A percentile compares a stretch with the other conserved stretches of the same genome.
Conservation (phyloP, 2,329 filamentous ascomycete genomes). For the Colletotrichum lindemuthianum region DNA sequence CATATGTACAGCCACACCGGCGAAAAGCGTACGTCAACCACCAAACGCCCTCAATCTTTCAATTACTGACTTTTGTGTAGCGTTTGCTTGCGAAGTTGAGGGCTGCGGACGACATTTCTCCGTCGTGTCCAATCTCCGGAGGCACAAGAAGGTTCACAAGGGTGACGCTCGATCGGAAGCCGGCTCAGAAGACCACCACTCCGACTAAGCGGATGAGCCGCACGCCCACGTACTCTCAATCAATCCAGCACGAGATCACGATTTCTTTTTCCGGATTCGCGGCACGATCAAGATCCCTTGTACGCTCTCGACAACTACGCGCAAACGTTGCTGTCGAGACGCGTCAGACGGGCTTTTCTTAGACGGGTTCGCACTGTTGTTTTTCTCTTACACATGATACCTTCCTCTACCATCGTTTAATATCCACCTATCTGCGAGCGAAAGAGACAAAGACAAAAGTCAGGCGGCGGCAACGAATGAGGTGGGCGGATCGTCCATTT, state of each 20-base stretch:
- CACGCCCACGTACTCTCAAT: not conserved
- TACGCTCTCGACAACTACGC: slow-evolving; percentile 21
- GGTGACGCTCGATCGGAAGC: slow-evolving; percentile 73
- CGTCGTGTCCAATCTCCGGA: slow-evolving; percentile 92
- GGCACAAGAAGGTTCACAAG: slow-evolving; percentile 97
- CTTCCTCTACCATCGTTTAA: slow-evolving; percentile 37
- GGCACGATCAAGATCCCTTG: slow-evolving; percentile 32
- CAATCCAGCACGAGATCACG: slow-evolving; percentile 32
- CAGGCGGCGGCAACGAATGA: slow-evolving; percentile 18
- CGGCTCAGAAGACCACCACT: slow-evolving; percentile 71
- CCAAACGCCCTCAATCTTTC: not conserved
- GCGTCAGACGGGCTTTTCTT: slow-evolving; percentile 14
- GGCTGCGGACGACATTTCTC: slow-evolving; percentile 97
- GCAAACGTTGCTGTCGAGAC: slow-evolving; percentile 1
- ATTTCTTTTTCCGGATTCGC: slow-evolving; percentile 31
- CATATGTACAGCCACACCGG: slow-evolving; percentile 99
- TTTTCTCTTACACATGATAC: slow-evolving; percentile 24
- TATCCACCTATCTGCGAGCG: slow-evolving; percentile 35
- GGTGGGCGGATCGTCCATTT: slow-evolving; percentile 30
- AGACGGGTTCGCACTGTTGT: slow-evolving; percentile 24
- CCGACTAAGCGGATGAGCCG: slow-evolving; percentile 54
- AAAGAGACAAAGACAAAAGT: slow-evolving; percentile 35
- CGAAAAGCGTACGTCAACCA: slow-evolving; percentile 84
- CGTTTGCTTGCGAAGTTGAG: slow-evolving; percentile 93
- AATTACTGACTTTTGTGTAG: slow-evolving; percentile 56